Base-by-base conservation (phyloP, 768 basidiomycete species). In the Tricholoma furcatifolium region DNA sequence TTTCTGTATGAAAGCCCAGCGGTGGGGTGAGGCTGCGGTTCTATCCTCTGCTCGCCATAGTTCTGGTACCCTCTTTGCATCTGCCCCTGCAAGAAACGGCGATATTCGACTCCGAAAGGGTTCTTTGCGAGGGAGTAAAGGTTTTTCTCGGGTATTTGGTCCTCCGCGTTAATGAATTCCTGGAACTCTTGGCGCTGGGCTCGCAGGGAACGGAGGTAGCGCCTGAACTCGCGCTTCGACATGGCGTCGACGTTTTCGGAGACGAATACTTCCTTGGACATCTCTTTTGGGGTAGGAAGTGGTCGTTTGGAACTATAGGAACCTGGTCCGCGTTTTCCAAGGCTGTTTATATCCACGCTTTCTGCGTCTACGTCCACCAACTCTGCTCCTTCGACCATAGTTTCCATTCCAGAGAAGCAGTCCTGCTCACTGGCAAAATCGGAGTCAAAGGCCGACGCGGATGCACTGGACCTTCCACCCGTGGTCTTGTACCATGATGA, bases 1-100 rank as follows among this genome's bases (percentile, higher is more conserved):
- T 73, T 70, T 2, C 80, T 66, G 65, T 92, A 93, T 41, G 72
- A 69, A 38, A 91, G 74, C 3, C 80, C 91, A 35, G 76, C 88
- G 34, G 68, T 74, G 23, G 70, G 75, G 58, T 92, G 91, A 0
- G 88, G 88, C 50, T 80, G 74, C 39, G 79, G 84, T 54, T 83
- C 81, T 56, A 92, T 84, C 36, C 61, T 66, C 49, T 38, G 64
- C 51, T 47, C 64, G 17, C 45, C 53, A 42, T 52, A 57, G 42
- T 65, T 56, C 39, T 59, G 31, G 45, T 62, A 62, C 27, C 62
- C 50, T 11, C 43, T 47, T n/a, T 62, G 44, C 36, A 62, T 66
- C 55, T 65, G 64, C n/a, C 63, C 52, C 39, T 56, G 60, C 59
- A 81, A 67, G 75, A 82, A 83, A 2, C 45, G 39, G 6, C 68